Evolutionary conservation across 2,329 filamentous ascomycete genomes (phyloP).

Genomic region (Hyphodiscus sp.): DNA sequence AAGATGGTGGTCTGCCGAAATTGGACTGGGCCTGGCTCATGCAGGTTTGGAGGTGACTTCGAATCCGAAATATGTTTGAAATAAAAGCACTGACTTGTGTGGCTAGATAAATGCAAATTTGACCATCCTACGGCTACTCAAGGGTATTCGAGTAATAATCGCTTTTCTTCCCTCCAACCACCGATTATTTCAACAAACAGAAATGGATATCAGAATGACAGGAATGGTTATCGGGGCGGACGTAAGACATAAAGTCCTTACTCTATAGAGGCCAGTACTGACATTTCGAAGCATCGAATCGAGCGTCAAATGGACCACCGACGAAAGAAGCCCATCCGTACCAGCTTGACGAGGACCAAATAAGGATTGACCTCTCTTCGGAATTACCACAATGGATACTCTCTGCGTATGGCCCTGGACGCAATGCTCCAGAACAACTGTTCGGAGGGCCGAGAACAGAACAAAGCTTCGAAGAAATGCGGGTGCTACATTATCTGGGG

Average conservation of each 20-base stretch:
- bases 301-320: neutral
- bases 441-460: slow-evolving; percentile 76
- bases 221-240: slow-evolving; percentile 17
- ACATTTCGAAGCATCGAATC: slow-evolving; percentile 2
- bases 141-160: slow-evolving; percentile 28
- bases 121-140: slow-evolving; percentile 46
- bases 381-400: slow-evolving; percentile 80
- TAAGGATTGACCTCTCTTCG: slow-evolving; percentile 60
- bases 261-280: too few species aligned
- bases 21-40: slow-evolving; percentile 54
- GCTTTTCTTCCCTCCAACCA: slow-evolving; percentile 28
- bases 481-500: slow-evolving; percentile 68
- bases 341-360: slow-evolving; percentile 37
- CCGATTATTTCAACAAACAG: slow-evolving; percentile 9
- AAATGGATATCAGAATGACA: slow-evolving; percentile 11
- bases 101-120: slow-evolving; percentile 49
- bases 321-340: neutral
- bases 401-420: slow-evolving; percentile 76
- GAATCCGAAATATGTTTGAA: neutral
- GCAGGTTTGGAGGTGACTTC: slow-evolving; percentile 39
- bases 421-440: slow-evolving; percentile 70
- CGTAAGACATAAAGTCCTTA: slow-evolving; percentile 11
- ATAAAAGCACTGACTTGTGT: slow-evolving; percentile 5
- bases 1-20: slow-evolving; percentile 45
- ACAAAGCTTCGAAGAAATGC: slow-evolving; percentile 82